Conservation (phyloP, 73 alveolate species). For the Paramecium tetraurelia region DNA sequence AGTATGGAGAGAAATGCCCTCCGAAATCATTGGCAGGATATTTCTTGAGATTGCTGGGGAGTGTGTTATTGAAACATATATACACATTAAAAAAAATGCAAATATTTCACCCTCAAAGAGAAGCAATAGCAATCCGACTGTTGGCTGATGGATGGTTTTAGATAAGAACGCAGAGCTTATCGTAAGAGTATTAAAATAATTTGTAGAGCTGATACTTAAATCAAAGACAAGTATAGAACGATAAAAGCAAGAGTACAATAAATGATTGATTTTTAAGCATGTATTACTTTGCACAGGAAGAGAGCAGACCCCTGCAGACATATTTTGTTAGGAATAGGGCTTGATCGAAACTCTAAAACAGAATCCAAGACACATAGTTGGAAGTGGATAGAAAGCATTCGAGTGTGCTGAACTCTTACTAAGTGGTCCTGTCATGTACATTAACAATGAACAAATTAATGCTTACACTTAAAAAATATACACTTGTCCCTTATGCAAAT, state of each 20-base stretch:
- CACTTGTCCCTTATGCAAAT: constrained; percentile 20
- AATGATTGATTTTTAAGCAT: not conserved
- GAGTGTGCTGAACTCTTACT: constrained; percentile 31
- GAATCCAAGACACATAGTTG: not conserved
- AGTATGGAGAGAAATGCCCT: constrained; percentile 41
- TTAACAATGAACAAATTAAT: not conserved
- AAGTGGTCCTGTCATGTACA: constrained; percentile 44
- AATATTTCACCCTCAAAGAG: constrained; percentile 20
- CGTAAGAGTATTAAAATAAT: not conserved
- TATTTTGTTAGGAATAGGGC: not conserved
- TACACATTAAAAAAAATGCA: not conserved
- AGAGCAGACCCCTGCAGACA: not conserved
- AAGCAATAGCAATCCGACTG: not conserved
- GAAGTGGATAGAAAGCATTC: constrained; percentile 34
- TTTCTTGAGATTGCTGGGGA: constrained; percentile 24
- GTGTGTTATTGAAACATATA: constrained; percentile 5
- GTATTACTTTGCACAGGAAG: constrained; percentile 35
- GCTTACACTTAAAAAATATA: constrained; percentile 16
- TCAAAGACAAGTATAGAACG: constrained; percentile 19
- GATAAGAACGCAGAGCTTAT: not conserved
- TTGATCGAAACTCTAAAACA: not conserved
- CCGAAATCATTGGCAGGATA: constrained; percentile 40
- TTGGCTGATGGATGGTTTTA: constrained; percentile 48
- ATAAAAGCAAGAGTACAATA: constrained; percentile 28
- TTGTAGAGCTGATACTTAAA: constrained; percentile 1